A percentile compares a stretch with the other conserved stretches of the same genome.
phyloP scores from a whole-genome alignment of 108 stramenopile genomes.

The Nitzschia sp. region DNA sequence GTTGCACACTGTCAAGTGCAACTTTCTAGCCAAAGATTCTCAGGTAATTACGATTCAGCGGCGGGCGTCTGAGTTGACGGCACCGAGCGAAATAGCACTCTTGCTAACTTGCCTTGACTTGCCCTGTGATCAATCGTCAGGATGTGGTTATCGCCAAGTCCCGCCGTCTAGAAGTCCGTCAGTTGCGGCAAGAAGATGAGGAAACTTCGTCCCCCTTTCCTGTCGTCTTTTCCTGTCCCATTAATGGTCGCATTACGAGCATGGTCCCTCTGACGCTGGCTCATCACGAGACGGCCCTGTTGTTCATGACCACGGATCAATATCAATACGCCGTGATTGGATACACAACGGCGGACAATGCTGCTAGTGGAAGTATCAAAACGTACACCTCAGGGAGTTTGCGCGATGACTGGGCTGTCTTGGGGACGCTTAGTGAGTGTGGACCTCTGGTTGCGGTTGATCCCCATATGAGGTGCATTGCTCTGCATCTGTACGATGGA shows the following conservation, averaged over 20 bases:
- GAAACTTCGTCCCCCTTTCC: constrained; percentile 54
- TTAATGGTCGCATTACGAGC: constrained; percentile 70
- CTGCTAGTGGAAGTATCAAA: constrained; percentile 35
- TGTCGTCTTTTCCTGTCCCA: constrained; percentile 57
- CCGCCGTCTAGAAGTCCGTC: constrained; percentile 65
- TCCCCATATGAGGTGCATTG: constrained; percentile 66
- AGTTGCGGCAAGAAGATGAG: constrained; percentile 21
- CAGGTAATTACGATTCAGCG: constrained; percentile 28
- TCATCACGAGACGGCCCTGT: constrained; percentile 31
- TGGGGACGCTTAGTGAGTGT: constrained; percentile 52
- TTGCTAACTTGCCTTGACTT: constrained; percentile 9
- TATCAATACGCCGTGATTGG: constrained; percentile 74
- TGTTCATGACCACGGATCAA: constrained; percentile 78
- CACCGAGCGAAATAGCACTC: not conserved
- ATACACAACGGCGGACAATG: constrained; percentile 30
- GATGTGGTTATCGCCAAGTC: constrained; percentile 72
- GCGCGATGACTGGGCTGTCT: constrained; percentile 34
- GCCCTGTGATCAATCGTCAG: constrained; percentile 4
- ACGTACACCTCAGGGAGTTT: constrained; percentile 63
- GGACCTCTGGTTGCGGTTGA: constrained; percentile 71
- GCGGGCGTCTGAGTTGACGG: not conserved
- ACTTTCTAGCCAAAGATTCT: constrained; percentile 51
- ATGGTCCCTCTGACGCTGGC: constrained; percentile 49
- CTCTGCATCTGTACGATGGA: constrained; percentile 77
- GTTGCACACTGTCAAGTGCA: constrained; percentile 51